phyloP scores from a whole-genome alignment of 176 grass and related monocot genomes.

The Oryza glumipatula region DNA sequence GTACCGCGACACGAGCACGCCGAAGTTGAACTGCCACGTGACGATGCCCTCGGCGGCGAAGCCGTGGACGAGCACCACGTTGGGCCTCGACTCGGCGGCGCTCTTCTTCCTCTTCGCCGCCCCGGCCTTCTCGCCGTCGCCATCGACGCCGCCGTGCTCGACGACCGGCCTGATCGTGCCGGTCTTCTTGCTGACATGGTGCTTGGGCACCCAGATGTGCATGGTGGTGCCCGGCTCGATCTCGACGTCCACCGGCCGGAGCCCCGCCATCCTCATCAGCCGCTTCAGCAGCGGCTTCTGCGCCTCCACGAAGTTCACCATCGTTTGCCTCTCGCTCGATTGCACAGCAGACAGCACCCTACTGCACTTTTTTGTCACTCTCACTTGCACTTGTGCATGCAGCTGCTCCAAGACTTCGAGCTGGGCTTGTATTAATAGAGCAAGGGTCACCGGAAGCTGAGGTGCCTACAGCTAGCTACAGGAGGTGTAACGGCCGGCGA shows the following conservation, averaged over 20 bases:
- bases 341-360: neutral
- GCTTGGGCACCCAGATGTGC: constrained; percentile 87
- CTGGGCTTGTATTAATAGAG: constrained; percentile 32
- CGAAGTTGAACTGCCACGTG: constrained; percentile 98
- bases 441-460: constrained; percentile 13
- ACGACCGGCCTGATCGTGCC: constrained; percentile 39
- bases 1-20: constrained; percentile 72
- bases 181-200: constrained; percentile 56
- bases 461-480: neutral
- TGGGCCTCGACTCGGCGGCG: constrained; percentile 52
- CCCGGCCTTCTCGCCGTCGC: neutral
- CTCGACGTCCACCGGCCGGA: constrained; percentile 65
- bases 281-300: constrained; percentile 75
- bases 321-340: constrained; percentile 20
- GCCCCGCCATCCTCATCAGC: constrained; percentile 73
- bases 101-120: neutral
- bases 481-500: constrained; percentile 39
- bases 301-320: constrained; percentile 90
- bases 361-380: neutral
- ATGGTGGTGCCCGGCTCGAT: constrained; percentile 83
- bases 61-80: constrained; percentile 83
- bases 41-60: constrained; percentile 86
- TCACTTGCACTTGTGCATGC: neutral
- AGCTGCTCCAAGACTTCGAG: neutral
- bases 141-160: neutral